Evolutionary conservation across 805 yeast species (phyloP).

Genomic region (Pichia manshurica): DNA sequence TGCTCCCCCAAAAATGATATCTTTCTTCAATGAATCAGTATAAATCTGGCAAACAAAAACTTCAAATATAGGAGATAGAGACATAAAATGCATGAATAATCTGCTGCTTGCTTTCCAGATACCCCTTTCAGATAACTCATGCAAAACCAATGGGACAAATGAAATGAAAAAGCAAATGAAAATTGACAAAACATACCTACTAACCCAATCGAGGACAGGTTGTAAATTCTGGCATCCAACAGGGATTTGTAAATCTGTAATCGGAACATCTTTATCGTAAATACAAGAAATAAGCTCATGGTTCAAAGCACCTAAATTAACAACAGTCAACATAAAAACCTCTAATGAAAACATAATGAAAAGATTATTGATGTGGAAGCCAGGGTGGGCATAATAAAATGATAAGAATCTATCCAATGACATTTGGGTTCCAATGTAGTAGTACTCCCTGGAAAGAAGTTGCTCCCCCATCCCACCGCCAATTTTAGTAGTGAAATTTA

Average conservation of each 20-base stretch:
- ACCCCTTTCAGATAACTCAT: conserved; percentile 85
- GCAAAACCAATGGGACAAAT: conserved; percentile 80
- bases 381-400: conserved; percentile 95
- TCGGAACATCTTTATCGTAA: conserved; percentile 60
- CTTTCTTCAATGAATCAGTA: conserved; percentile 68
- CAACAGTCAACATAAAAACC: conserved; percentile 70
- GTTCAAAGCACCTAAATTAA: conserved; percentile 73
- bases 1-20: conserved; percentile 88
- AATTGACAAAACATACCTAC: conserved; percentile 80
- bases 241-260: conserved; percentile 69
- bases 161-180: conserved; percentile 91
- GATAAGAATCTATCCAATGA: conserved; percentile 88
- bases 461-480: conserved; percentile 99
- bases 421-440: conserved; percentile 80
- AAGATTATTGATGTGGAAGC: conserved; percentile 87
- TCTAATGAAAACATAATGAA: conserved; percentile 86
- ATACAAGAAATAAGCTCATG: conserved; percentile 67
- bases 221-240: conserved; percentile 78
- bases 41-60: conserved; percentile 94
- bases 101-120: conserved; percentile 65
- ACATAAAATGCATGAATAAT: conserved; percentile 66
- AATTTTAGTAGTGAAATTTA: conserved; percentile 90
- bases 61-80: conserved; percentile 87
- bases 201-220: conserved; percentile 89
- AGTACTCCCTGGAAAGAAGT: conserved; percentile 84